Conservation (phyloP, 257 asterid genomes). For the Asclepias syriaca region DNA sequence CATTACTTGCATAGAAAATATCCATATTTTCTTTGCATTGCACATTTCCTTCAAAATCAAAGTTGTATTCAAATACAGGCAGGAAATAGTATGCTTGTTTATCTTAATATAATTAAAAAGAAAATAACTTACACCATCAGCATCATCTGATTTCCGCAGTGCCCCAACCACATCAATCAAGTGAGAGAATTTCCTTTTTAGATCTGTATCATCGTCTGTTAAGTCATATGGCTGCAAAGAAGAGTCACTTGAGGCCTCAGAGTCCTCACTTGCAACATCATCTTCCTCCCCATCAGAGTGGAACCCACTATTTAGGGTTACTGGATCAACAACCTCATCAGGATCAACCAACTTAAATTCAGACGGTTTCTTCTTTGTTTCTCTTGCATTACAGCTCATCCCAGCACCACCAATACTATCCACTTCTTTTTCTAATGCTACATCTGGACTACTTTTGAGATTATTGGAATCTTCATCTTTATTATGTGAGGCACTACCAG, state of each 20-base stretch:
- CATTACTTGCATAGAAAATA: too few species aligned
- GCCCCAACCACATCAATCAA: constrained; percentile 92
- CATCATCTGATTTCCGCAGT: constrained; percentile 83
- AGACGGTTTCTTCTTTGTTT: constrained; percentile 34
- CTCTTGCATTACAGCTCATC: constrained; percentile 22
- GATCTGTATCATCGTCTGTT: constrained; percentile 76
- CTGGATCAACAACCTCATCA: constrained; percentile 86
- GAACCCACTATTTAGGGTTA: constrained; percentile 39
- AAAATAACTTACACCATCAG: constrained; percentile 69
- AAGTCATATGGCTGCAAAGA: constrained; percentile 84
- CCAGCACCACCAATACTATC: constrained; percentile 28
- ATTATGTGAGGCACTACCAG: constrained; percentile 22
- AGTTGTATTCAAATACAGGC: background rate
- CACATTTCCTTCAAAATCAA: too few species aligned
- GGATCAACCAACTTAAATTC: constrained; percentile 56
- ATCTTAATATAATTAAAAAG: background rate
- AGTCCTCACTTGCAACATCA: constrained; percentile 62
- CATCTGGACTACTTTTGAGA: constrained; percentile 24
- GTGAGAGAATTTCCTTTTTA: constrained; percentile 67
- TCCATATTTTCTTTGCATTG: too few species aligned
- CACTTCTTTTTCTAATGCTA: constrained; percentile 28
- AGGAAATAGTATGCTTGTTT: background rate
- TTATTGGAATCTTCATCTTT: constrained; percentile 29
- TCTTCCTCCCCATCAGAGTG: constrained; percentile 44
- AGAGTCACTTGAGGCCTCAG: constrained; percentile 56